Evolutionary conservation across 2,329 filamentous ascomycete genomes (phyloP), one percentile per base, ranked within the genome.

Genomic region (Colletotrichum trifolii): DNA sequence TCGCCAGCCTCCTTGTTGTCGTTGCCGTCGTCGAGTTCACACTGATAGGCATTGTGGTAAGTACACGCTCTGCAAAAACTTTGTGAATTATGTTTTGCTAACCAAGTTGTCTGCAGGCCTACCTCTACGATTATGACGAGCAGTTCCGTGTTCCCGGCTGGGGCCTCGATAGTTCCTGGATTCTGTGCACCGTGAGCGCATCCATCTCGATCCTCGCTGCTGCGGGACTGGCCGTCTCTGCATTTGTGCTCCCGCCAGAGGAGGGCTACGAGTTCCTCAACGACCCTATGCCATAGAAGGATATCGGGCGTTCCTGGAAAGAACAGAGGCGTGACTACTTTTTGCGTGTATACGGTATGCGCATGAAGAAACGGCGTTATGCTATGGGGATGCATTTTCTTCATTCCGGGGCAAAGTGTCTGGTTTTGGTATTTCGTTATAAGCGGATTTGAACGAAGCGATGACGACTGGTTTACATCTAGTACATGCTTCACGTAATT

Each of bases 21-120:
- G 88, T 91, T 25, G 89, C 87, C 1, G 75, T 86, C n/a, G 83
- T 92, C 15, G 89, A 97, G 78, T 87, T 92, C 69, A 86, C 85
- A n/a, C 86, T 88, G 53, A 94, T 96, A 86, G 89, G 88, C 52
- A 85, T 97, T 71, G 91, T 97, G 81, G 93, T 96, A 82, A 75
- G 92, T 85, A 12, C 35, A 9, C 53, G 45, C 35, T 13, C 12
- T 42, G n/a, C 13, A 6, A 2, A 17, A 13, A 48, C 15, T 38
- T 25, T 9, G 25, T 11, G 8, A 11, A 35, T 9, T n/a, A n/a
- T 9, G 25, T 11, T 11, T 47, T 50, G 46, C 25, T 25, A 25
- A 25, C 25, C 25, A 59, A 11, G 9, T 12, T 54, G 10, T 34
- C 6, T 6, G 45, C 70, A 97, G 93, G 89, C 92, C 15, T 96